A percentile compares a stretch with the other conserved stretches of the same genome.
These are phyloP conservation scores for Suillus decipiens DNA, from an alignment of 768 basidiomycete genomes.

Conservation along the genomic window DNA sequence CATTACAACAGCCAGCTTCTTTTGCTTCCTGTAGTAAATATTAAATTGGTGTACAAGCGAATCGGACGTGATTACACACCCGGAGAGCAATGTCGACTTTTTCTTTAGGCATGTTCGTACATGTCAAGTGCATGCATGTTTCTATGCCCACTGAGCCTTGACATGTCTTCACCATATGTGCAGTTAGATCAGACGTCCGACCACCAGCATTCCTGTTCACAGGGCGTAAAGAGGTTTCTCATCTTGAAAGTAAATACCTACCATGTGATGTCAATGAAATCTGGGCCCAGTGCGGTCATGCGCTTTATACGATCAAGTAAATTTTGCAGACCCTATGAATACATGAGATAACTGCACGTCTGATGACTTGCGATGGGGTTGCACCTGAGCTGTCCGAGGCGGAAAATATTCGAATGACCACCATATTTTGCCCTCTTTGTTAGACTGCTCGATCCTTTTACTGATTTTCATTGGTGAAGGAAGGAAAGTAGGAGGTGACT, in stretches of 20 bases:
- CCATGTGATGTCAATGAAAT: slow-evolving; percentile 99
- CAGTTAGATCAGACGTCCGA: slow-evolving; percentile 90
- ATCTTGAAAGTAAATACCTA: slow-evolving; percentile 29
- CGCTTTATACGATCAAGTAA: slow-evolving; percentile 97
- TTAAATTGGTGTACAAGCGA: slow-evolving; percentile 9
- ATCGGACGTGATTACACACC: slow-evolving; percentile 48
- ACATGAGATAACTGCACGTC: slow-evolving; percentile 2
- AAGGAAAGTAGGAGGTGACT: slow-evolving; percentile 26
- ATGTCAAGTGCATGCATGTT: slow-evolving; percentile 98
- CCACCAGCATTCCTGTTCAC: slow-evolving; percentile 89
- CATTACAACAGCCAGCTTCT: slow-evolving; percentile 84
- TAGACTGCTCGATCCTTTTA: slow-evolving; percentile 86
- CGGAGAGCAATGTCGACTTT: slow-evolving; percentile 90
- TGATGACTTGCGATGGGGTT: slow-evolving; percentile 15
- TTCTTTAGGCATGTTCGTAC: slow-evolving; percentile 97
- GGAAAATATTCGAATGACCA: slow-evolving; percentile 99
- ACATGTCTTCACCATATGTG: slow-evolving; percentile 92
- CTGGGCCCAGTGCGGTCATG: slow-evolving; percentile 93
- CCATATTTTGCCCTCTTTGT: slow-evolving; percentile 86
- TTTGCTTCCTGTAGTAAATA: slow-evolving; percentile 76
- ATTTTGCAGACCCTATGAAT: slow-evolving; percentile 67
- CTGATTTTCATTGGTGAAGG: slow-evolving; percentile 80
- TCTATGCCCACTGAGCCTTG: slow-evolving; percentile 92
- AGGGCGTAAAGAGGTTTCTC: slow-evolving; percentile 9
- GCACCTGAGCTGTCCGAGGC: slow-evolving; percentile 89